phyloP scores from a whole-genome alignment of 2,329 filamentous ascomycete genomes.

The Hirsutella rhossiliensis region DNA sequence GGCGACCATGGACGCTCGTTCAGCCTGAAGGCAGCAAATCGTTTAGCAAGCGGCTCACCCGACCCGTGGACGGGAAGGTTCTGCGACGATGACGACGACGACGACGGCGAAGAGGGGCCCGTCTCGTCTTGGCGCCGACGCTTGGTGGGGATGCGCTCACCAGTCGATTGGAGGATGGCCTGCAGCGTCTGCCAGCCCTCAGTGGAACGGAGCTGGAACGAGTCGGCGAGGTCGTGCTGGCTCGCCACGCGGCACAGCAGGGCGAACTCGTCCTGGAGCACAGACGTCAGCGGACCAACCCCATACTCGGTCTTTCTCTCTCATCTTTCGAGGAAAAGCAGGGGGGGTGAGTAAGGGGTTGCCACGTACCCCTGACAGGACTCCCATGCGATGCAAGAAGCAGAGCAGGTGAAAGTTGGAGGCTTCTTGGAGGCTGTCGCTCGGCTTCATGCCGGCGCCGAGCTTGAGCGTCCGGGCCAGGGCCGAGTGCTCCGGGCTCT shows the following conservation, averaged over 20 bases:
- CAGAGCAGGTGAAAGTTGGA: constrained; percentile 94
- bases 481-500: constrained; percentile 66
- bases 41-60: constrained; percentile 50
- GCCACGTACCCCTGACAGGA: constrained; percentile 66
- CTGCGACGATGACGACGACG: constrained; percentile 4
- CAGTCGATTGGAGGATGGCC: constrained; percentile 88
- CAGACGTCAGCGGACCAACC: not conserved
- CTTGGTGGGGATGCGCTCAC: constrained; percentile 90
- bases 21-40: constrained; percentile 55
- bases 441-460: constrained; percentile 44
- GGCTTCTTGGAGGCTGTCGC: constrained; percentile 52
- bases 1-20: constrained; percentile 23
- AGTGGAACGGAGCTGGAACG: constrained; percentile 72
- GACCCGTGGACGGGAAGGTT: constrained; percentile 18
- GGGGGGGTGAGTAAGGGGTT: not conserved
- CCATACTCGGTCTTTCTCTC: not conserved
- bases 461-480: constrained; percentile 58
- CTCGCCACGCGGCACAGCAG: constrained; percentile 78
- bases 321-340: not conserved
- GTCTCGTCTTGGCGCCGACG: constrained; percentile 36
- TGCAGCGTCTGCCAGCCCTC: constrained; percentile 89
- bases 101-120: no score
- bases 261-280: constrained; percentile 70
- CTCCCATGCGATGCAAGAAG: constrained; percentile 69
- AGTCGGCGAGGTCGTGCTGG: constrained; percentile 67